These are phyloP conservation scores for Trichoderma erinaceum DNA, from an alignment of 495 filamentous ascomycete genomes.

Conservation along the genomic window DNA sequence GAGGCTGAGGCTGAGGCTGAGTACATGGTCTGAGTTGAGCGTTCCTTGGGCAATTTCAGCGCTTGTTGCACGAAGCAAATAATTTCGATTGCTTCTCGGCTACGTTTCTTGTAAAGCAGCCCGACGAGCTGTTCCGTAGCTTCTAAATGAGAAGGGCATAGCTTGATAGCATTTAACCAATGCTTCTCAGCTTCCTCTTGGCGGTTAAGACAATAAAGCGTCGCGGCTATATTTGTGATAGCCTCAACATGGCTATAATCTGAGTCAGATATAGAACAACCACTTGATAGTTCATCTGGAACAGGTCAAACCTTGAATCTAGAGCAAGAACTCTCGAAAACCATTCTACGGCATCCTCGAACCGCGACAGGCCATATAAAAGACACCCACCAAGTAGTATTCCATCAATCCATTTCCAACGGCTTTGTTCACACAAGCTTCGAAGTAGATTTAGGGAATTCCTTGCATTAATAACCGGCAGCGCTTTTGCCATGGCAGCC, in stretches of 20 bases:
- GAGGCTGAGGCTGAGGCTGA: background rate
- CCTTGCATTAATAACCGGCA: constrained; percentile 47
- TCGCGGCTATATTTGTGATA: constrained; percentile 87
- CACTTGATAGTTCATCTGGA: constrained; percentile 13
- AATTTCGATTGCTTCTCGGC: constrained; percentile 77
- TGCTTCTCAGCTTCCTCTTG: constrained; percentile 79
- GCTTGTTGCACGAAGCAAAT: constrained; percentile 84
- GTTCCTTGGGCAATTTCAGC: constrained; percentile 44
- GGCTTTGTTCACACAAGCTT: constrained; percentile 75
- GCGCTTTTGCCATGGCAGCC: background rate
- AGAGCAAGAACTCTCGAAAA: constrained; percentile 79
- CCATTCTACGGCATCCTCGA: constrained; percentile 80
- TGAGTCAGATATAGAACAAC: constrained; percentile 25
- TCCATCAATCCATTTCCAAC: constrained; percentile 92
- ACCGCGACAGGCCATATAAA: constrained; percentile 85
- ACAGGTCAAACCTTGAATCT: constrained; percentile 61
- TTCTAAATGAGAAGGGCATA: constrained; percentile 88
- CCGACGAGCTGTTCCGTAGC: constrained; percentile 94
- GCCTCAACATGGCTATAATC: constrained; percentile 78
- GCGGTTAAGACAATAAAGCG: constrained; percentile 73
- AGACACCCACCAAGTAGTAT: constrained; percentile 91
- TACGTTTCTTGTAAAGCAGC: constrained; percentile 75
- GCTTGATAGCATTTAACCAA: constrained; percentile 77
- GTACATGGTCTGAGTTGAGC: background rate
- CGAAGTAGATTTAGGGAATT: constrained; percentile 74